Percentiles rank a stretch among this genome's conserved stretches.
Evolutionary conservation across 2,329 filamentous ascomycete genomes (phyloP).

Genomic region (Nannizzia gypsea): DNA sequence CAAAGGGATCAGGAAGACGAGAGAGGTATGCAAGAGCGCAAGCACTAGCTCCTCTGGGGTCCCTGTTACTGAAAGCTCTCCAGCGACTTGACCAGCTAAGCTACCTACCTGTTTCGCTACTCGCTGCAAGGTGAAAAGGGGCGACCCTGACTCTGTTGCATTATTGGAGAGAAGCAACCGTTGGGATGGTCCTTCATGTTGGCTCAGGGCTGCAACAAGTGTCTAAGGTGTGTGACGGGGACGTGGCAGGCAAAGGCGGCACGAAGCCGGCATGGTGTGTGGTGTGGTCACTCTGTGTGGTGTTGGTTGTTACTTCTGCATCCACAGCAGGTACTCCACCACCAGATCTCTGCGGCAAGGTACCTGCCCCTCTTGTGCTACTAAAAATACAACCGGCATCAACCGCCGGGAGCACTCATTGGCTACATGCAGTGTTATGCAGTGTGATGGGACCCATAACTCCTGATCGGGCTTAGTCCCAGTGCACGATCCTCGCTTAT

Average conservation of each 20-base stretch:
- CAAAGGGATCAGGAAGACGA: background rate
- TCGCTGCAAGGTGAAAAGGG: background rate
- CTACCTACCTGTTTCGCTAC: background rate
- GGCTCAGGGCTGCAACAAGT: background rate
- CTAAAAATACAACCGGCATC: slow-evolving; percentile 3
- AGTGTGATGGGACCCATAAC: background rate
- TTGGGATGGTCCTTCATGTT: background rate
- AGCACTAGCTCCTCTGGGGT: background rate
- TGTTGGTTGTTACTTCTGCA: background rate
- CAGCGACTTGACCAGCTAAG: background rate
- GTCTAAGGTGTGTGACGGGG: background rate
- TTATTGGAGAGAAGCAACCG: background rate
- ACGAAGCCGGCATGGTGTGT: background rate
- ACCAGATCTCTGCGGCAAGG: background rate
- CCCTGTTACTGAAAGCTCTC: background rate
- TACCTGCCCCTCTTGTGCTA: background rate
- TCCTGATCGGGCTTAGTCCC: background rate
- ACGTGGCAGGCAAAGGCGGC: background rate
- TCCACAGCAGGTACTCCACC: background rate
- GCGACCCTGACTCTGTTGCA: background rate
- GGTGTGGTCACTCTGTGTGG: background rate
- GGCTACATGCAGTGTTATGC: slow-evolving; percentile 1
- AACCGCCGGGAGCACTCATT: background rate
- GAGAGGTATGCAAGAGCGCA: background rate
- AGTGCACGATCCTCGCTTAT: background rate